Percentiles rank a stretch among this genome's conserved stretches.
Evolutionary conservation across 177 flowering plant species (phyloP).

Genomic region (Vitis hybrid): DNA sequence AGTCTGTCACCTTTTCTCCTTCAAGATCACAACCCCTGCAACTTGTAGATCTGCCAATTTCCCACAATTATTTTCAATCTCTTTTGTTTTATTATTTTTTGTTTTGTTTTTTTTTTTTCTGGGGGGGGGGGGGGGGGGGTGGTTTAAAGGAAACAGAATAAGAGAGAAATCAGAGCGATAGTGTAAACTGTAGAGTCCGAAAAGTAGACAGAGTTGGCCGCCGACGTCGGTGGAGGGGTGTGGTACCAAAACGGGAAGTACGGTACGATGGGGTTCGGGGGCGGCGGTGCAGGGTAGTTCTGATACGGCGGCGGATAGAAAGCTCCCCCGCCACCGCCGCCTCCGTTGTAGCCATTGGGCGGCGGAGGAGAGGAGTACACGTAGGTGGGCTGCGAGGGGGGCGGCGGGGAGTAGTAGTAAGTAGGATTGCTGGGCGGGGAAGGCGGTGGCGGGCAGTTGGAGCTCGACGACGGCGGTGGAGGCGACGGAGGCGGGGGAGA

Average conservation of each 20-base stretch:
- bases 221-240: slow-evolving; percentile 38
- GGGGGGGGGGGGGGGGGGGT: too few species aligned
- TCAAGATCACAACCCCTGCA: not conserved
- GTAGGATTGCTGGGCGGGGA: slow-evolving; percentile 19
- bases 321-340: slow-evolving; percentile 24
- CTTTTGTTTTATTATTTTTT: slow-evolving; percentile 7
- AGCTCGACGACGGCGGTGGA: slow-evolving; percentile 20
- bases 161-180: not conserved
- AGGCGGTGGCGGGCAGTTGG: slow-evolving; percentile 35
- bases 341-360: slow-evolving; percentile 3
- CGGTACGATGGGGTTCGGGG: slow-evolving; percentile 71
- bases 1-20: not conserved
- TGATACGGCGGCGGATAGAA: slow-evolving; percentile 32
- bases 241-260: slow-evolving; percentile 63
- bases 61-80: not conserved
- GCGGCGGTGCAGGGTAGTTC: slow-evolving; percentile 45
- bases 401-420: slow-evolving; percentile 40
- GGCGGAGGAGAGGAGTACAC: slow-evolving; percentile 42
- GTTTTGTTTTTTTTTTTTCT: not conserved
- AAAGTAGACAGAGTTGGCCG: not conserved
- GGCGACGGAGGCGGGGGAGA: slow-evolving; percentile 29
- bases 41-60: slow-evolving; percentile 27
- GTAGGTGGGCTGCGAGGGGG: slow-evolving; percentile 25
- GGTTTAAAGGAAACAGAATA: slow-evolving; percentile 14
- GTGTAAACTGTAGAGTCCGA: not conserved